Conservation (phyloP, 768 basidiomycete genomes). For the Leccinum truebloodii region DNA sequence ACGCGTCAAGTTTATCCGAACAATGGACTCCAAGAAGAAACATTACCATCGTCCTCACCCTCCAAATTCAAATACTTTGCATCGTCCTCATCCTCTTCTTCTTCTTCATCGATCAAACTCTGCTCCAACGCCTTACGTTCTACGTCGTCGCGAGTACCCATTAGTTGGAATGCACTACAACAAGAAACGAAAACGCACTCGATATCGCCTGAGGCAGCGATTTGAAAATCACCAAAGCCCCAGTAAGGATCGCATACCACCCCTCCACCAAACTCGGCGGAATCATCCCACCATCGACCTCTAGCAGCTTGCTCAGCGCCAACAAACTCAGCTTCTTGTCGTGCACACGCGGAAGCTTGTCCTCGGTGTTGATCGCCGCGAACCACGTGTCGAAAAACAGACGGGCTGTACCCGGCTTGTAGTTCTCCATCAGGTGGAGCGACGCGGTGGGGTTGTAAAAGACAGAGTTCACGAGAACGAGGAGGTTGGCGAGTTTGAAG, state of each 20-base stretch:
- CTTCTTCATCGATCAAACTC: slow-evolving; percentile 42
- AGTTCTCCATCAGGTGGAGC: slow-evolving; percentile 70
- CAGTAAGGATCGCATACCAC: slow-evolving; percentile 76
- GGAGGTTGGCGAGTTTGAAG: slow-evolving; percentile 75
- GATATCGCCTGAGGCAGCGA: slow-evolving; percentile 75
- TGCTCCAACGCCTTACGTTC: slow-evolving; percentile 65
- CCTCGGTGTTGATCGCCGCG: slow-evolving; percentile 58
- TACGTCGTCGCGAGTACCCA: slow-evolving; percentile 25
- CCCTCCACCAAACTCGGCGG: slow-evolving; percentile 64
- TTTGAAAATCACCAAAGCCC: slow-evolving; percentile 73
- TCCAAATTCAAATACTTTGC: slow-evolving; percentile 56
- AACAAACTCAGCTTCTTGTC: slow-evolving; percentile 85
- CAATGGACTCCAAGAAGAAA: background rate
- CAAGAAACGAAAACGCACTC: slow-evolving; percentile 42
- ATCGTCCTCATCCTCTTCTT: slow-evolving; percentile 53
- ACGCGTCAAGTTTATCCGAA: background rate
- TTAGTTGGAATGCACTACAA: background rate
- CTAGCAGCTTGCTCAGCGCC: slow-evolving; percentile 74
- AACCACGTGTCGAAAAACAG: slow-evolving; percentile 90
- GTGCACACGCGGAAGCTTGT: slow-evolving; percentile 77
- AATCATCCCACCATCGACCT: slow-evolving; percentile 57
- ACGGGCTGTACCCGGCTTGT: slow-evolving; percentile 59
- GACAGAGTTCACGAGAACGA: slow-evolving; percentile 80
- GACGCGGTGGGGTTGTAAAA: slow-evolving; percentile 82
- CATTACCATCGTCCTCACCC: slow-evolving; percentile 61